These are phyloP conservation scores for Myxozyma nipponensis DNA, from an alignment of 805 yeast species.

Conservation along the genomic window DNA sequence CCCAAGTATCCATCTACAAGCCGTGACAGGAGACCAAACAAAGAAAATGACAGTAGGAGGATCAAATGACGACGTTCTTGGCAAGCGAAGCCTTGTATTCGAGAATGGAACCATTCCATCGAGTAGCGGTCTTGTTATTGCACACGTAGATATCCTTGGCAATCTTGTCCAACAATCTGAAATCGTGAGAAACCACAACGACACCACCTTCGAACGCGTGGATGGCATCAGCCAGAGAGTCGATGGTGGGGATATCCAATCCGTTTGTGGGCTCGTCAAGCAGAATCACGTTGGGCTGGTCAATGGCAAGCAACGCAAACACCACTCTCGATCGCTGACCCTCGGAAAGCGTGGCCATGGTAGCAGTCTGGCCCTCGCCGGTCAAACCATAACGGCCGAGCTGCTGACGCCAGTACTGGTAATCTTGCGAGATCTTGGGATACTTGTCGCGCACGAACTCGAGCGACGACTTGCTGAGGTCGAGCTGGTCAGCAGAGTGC, in stretches of 20 bases:
- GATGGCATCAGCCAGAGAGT: constrained; percentile 95
- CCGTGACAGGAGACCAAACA: not conserved
- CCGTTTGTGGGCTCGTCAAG: constrained; percentile 99
- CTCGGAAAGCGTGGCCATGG: constrained; percentile 97
- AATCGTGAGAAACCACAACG: constrained; percentile 97
- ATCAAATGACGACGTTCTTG: constrained; percentile 62
- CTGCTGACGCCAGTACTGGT: constrained; percentile 94
- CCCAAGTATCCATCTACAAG: not conserved
- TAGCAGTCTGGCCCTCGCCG: constrained; percentile 97
- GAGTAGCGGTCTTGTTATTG: constrained; percentile 90
- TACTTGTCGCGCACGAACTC: constrained; percentile 97
- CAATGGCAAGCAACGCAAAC: constrained; percentile 91
- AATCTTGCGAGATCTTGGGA: constrained; percentile 87
- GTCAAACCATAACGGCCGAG: constrained; percentile 97
- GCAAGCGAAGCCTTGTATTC: constrained; percentile 94
- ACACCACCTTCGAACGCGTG: constrained; percentile 96
- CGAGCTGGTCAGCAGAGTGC: constrained; percentile 98
- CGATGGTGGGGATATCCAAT: constrained; percentile 96
- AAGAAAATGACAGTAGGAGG: not conserved
- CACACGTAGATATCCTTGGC: constrained; percentile 97
- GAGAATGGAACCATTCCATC: constrained; percentile 91
- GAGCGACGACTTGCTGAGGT: constrained; percentile 88
- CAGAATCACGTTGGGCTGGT: constrained; percentile 88
- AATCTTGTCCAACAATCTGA: constrained; percentile 93
- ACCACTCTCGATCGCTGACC: constrained; percentile 99